phyloP scores from a whole-genome alignment of 176 grass and related monocot genomes.

The Cenchrus fungigraminus region DNA sequence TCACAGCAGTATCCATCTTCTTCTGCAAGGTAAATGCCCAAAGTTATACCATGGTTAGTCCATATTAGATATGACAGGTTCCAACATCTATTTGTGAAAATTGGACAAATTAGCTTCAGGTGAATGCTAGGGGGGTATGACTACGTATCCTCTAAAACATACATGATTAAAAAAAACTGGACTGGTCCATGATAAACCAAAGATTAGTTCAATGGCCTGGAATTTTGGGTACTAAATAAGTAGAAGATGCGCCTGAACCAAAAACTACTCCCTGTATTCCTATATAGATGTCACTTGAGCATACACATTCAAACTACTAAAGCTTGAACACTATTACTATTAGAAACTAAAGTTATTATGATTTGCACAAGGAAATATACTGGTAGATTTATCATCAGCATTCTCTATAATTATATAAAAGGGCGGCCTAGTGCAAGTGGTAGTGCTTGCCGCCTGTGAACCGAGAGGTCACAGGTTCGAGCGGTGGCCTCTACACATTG shows the following conservation, averaged over 20 bases:
- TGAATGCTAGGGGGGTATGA: background rate
- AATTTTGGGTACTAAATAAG: constrained; percentile 4
- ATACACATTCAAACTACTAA: background rate
- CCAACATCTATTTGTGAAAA: constrained; percentile 1
- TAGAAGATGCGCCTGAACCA: background rate
- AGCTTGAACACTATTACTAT: background rate
- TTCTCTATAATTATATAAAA: background rate
- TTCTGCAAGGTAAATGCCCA: constrained; percentile 64
- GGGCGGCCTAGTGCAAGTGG: too few species aligned
- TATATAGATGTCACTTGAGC: background rate
- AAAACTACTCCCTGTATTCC: background rate
- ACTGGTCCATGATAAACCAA: background rate
- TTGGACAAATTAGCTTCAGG: constrained; percentile 21
- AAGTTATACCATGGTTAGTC: constrained; percentile 17
- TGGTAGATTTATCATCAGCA: background rate
- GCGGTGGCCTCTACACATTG: too few species aligned
- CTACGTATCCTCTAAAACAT: constrained; percentile 1
- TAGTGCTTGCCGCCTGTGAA: too few species aligned
- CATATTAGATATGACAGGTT: constrained; percentile 9
- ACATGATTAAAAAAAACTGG: background rate
- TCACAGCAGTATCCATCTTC: constrained; percentile 74
- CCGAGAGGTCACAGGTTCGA: too few species aligned
- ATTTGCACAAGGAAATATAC: background rate
- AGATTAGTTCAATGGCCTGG: background rate
- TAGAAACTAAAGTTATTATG: background rate